Base-by-base conservation (phyloP, 2,329 filamentous ascomycete genomes). In the Trichoderma pleuroti region DNA sequence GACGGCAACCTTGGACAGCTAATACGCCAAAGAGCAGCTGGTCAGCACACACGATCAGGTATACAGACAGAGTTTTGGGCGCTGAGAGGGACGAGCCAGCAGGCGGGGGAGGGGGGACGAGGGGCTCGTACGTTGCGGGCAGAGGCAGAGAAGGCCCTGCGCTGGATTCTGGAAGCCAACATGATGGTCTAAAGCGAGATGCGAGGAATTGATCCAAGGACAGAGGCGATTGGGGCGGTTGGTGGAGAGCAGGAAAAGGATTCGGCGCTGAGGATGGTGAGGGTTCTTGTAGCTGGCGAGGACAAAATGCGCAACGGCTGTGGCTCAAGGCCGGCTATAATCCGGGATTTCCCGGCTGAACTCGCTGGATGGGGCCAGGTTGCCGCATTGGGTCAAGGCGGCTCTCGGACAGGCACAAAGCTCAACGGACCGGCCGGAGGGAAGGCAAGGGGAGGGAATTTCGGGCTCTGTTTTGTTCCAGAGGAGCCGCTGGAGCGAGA, bases 1-100 rank as follows among this genome's bases (percentile, higher is more conserved):
- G 77, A 99, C 94, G 81, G 94, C 90, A 79, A 99, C 96, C 90
- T 98, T 98, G 85, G 94, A 97, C 81, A 94, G 90, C 96, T 99
- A 76, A 73, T 24, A 57, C 59, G 42, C 76, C 72, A 77, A 74
- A 64, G 76, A 75, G 69, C 73, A 63, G 32, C 36, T 39, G 26
- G 63, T 67, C 21, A 68, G 71, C 54, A 61, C 56, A 59, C 30
- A 28, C n/a, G n/a, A 32, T 59, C 18, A 46, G 64, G 63, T 32
- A 57, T 36, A 21, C 24, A 57, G 49, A n/a, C 18, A 36, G 34
- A 30, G 34, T 61, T 24, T 30, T 64, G 46, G 59, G 26, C 5
- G 4, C 10, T 39, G 49, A 42, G 32, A 46, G 11, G 18, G 4
- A 42, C 10, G 18, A 42, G n/a, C n/a, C n/a, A n/a, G n/a, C 24